phyloP scores from a whole-genome alignment of 352 stramenopile species.

The Globisporangium polare region DNA sequence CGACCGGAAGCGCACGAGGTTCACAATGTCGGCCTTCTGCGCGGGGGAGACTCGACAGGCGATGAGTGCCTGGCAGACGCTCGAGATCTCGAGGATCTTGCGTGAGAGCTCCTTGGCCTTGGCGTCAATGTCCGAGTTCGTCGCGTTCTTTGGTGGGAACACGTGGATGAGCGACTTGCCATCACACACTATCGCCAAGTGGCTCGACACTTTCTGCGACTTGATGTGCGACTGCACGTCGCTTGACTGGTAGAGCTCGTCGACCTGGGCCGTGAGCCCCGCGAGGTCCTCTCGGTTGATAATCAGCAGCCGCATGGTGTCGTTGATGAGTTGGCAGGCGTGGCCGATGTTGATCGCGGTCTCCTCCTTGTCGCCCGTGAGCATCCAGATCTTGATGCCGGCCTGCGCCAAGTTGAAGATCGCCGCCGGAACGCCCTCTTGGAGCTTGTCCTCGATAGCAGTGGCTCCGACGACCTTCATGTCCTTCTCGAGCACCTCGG shows the following conservation, averaged over 20 bases:
- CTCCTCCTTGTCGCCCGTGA: constrained; percentile 94
- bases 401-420: constrained; percentile 85
- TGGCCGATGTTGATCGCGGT: constrained; percentile 94
- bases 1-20: constrained; percentile 55
- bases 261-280: constrained; percentile 43
- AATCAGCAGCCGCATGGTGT: constrained; percentile 48
- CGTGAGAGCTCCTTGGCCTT: constrained; percentile 39
- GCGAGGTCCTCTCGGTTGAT: constrained; percentile 48
- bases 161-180: constrained; percentile 72
- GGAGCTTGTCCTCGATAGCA: constrained; percentile 93
- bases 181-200: constrained; percentile 60
- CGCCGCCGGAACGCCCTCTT: constrained; percentile 82
- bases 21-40: constrained; percentile 82
- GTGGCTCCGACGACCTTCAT: constrained; percentile 88
- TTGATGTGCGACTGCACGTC: constrained; percentile 48
- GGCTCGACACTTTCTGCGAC: constrained; percentile 35
- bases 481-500: constrained; percentile 54
- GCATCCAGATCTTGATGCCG: constrained; percentile 94
- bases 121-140: constrained; percentile 23
- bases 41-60: constrained; percentile 78
- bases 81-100: constrained; percentile 60
- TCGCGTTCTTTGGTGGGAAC: constrained; percentile 51
- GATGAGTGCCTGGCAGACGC: constrained; percentile 64
- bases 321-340: constrained; percentile 67
- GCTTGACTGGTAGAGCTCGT: constrained; percentile 38